Evolutionary conservation across 768 basidiomycete species (phyloP), one percentile per base, ranked within the genome.

Genomic region (Boletales sp.): DNA sequence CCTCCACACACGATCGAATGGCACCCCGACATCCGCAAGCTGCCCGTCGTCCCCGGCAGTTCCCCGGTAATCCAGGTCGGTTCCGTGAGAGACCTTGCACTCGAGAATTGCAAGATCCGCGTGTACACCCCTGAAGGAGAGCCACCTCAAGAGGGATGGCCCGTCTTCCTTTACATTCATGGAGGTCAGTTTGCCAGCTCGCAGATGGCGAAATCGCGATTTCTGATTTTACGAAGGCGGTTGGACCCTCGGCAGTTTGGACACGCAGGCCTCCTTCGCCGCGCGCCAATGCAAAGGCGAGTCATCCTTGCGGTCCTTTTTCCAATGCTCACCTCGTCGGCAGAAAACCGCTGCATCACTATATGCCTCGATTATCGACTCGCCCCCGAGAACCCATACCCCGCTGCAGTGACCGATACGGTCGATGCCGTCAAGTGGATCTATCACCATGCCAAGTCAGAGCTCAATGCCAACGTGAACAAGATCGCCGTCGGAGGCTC

Each of bases 291-390:
- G 54, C 42, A 63, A 61, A 42, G 62, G 61, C 61, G 38, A 9
- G 51, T 36, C 0, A 1, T 28, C 25, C 40, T 6, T 25, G 19
- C 40, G 14, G 15, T 18, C 13, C 28, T 8, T 11, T 40, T 18
- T 6, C 19, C 19, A 21, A 40, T 11, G 19, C 39, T 25, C 41
- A 15, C 12, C 25, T 28, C 9, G 10, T 30, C 28, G 9, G 28
- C 52, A 86, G 84, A 74, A 49, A 80, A 84, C 2, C 71, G 75
- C 41, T 84, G 81, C 51, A 77, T 88, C 4, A 80, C 83, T 2
- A 66, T 86, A 4, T 79, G 80, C 4, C 83, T 89, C 14, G 80
- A 86, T 59, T 88, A 89, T 58, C 80, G 86, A 4, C 74, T 88
- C 10, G 85, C 81, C 0, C 87, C 87, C 0, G 87, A 90, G 57